Evolutionary conservation across 1,284 basidiomycete genomes (phyloP).

Genomic region (Cryptococcus sp.): DNA sequence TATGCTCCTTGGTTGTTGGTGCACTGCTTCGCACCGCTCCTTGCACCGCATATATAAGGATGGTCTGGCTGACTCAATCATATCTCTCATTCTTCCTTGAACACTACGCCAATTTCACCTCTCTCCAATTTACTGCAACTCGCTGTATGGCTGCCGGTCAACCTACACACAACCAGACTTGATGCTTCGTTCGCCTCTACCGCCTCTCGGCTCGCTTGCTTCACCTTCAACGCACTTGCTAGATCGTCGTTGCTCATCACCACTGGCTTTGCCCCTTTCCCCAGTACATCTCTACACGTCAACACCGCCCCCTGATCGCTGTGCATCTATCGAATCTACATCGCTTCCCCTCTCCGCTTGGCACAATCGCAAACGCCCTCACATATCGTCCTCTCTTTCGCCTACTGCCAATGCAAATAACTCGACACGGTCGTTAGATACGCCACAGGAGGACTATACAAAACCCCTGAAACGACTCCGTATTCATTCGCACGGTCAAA

Average conservation of each 20-base stretch:
- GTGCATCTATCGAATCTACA: background rate
- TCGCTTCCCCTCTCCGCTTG: background rate
- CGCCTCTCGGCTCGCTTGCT: slow-evolving; percentile 6
- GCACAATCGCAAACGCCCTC: background rate
- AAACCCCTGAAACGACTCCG: slow-evolving; percentile 13
- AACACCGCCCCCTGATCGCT: background rate
- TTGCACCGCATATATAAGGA: too few relatives aligned
- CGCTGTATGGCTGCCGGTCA: background rate
- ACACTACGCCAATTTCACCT: too few relatives aligned
- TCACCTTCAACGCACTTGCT: background rate
- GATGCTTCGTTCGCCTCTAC: slow-evolving; percentile 11
- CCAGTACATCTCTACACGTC: background rate
- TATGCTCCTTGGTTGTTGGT: too few relatives aligned
- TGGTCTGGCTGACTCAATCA: too few relatives aligned
- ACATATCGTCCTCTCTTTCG: background rate
- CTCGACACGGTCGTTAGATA: background rate
- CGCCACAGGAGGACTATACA: background rate
- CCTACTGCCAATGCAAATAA: background rate
- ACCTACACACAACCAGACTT: background rate
- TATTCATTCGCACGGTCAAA: too few relatives aligned
- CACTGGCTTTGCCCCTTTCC: background rate
- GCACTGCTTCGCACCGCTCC: too few relatives aligned
- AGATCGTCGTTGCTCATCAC: slow-evolving; percentile 5
- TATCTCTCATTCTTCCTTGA: too few relatives aligned
- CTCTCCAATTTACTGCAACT: background rate